Conservation (phyloP, 2,329 filamentous ascomycete genomes). For the Immersiporthe knoxdaviesiana region DNA sequence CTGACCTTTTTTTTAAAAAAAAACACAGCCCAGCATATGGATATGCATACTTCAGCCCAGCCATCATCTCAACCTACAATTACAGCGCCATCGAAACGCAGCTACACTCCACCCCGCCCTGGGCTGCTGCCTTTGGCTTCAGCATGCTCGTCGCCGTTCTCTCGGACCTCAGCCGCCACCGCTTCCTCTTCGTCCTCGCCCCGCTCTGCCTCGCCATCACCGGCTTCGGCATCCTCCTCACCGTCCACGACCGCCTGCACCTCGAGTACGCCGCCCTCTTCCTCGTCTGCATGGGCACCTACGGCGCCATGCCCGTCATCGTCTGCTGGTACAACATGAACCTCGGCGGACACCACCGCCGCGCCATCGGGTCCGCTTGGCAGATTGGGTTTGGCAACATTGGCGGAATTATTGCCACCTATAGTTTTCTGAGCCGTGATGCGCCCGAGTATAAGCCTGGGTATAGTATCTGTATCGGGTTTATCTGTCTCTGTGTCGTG, state of each 20-base stretch:
- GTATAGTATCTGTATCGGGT: constrained; percentile 77
- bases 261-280: constrained; percentile 82
- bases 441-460: constrained; percentile 71
- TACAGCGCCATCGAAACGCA: constrained; percentile 63
- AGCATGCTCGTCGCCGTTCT: constrained; percentile 73
- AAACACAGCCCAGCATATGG: constrained; percentile 71
- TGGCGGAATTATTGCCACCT: constrained; percentile 78
- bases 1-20: no score
- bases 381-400: constrained; percentile 80
- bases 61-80: constrained; percentile 69
- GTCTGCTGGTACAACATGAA: constrained; percentile 87
- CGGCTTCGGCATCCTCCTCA: constrained; percentile 76
- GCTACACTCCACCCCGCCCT: constrained; percentile 61
- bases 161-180: constrained; percentile 74
- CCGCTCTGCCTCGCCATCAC: constrained; percentile 70
- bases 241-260: constrained; percentile 67
- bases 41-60: constrained; percentile 77
- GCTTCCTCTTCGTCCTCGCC: constrained; percentile 72
- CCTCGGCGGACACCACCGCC: constrained; percentile 70
- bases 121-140: constrained; percentile 74
- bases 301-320: constrained; percentile 87
- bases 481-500: constrained; percentile 68
- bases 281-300: constrained; percentile 77
- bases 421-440: constrained; percentile 68
- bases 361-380: constrained; percentile 74